phyloP scores from a whole-genome alignment of 352 stramenopile species.

The Pythium pyrilobum region DNA sequence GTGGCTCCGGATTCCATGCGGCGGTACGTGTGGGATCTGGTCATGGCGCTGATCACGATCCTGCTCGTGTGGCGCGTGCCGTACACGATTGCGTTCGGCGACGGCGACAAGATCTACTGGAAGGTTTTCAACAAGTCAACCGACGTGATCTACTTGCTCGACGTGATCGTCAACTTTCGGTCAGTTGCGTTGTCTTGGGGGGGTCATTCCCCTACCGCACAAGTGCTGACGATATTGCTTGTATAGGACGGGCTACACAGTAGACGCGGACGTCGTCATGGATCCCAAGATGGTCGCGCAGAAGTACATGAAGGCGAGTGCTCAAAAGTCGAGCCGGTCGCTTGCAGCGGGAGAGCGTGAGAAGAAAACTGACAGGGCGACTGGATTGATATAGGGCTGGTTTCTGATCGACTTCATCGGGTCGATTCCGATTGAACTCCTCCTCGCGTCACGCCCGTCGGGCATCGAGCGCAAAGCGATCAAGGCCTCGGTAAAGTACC shows the following conservation, averaged over 20 bases:
- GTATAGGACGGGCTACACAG: constrained; percentile 45
- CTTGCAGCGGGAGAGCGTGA: too few relatives aligned
- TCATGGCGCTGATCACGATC: constrained; percentile 47
- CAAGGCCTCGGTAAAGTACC: constrained; percentile 57
- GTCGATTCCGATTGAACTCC: constrained; percentile 48
- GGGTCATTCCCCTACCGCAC: too few relatives aligned
- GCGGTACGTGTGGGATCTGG: constrained; percentile 47
- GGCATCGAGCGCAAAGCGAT: constrained; percentile 54
- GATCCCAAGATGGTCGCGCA: constrained; percentile 41
- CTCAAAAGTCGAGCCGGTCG: neutral
- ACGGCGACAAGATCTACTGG: constrained; percentile 35
- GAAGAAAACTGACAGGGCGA: neutral
- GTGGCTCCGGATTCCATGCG: constrained; percentile 31
- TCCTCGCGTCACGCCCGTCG: constrained; percentile 22
- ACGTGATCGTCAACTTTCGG: constrained; percentile 54
- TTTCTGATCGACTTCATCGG: constrained; percentile 49
- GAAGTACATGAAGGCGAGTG: constrained; percentile 39
- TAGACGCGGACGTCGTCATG: constrained; percentile 52
- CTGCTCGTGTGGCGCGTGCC: constrained; percentile 55
- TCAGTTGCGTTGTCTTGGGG: constrained; percentile 11
- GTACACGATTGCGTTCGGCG: constrained; percentile 49
- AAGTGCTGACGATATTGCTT: neutral
- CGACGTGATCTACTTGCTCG: constrained; percentile 44
- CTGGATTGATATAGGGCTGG: constrained; percentile 27
- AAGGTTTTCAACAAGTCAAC: constrained; percentile 44